Evolutionary conservation across 129 eudicot genomes (phyloP), one percentile per base, ranked within the genome.

Genomic region (Flaveria brownii): DNA sequence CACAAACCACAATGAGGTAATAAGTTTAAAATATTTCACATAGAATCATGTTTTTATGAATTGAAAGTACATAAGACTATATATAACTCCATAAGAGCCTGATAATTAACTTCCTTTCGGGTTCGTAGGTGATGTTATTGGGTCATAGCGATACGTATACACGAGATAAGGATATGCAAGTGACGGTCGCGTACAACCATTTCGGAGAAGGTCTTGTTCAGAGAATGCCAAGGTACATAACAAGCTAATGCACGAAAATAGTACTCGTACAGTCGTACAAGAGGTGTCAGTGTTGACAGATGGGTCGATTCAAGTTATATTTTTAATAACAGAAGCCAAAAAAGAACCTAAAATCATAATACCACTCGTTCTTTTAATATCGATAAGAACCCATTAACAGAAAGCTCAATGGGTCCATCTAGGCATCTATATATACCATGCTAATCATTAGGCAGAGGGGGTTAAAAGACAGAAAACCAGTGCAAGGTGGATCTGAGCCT

Each of bases 181-280:
- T 55, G 62, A 55, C 62, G 22, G 62, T 55, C 10, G 28, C 62
- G 13, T 55, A 55, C 25, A 55, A 55, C 62, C 62, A 55, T 55
- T 55, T 55, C 20, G 62, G 62, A 55, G 62, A 55, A 14, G 62
- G 62, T 17, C 62, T 55, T 55, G 26, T 55, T 55, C 62, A 55
- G 11, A 55, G 62, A 18, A 55, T 54, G 62, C 62, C 62, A 55
- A 55, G 62, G 62, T 55, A 45, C 49, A 10, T 45, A 45, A 55
- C 26, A 1, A 50, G 56, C 18, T 50, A 15, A 50, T 14, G 55
- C 5, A 50, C 15, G 15, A 14, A 50, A 50, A 50, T 14, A 15
- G 56, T 50, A 50, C 9, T n/a, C 56, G 1, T 14, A 50, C 5
- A 50, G 4, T n/a, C 56, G 1, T 14, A 50, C 5, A 50, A 14